Conservation (phyloP, 176 grass and related monocot species). For the Pontederia paniculata region DNA sequence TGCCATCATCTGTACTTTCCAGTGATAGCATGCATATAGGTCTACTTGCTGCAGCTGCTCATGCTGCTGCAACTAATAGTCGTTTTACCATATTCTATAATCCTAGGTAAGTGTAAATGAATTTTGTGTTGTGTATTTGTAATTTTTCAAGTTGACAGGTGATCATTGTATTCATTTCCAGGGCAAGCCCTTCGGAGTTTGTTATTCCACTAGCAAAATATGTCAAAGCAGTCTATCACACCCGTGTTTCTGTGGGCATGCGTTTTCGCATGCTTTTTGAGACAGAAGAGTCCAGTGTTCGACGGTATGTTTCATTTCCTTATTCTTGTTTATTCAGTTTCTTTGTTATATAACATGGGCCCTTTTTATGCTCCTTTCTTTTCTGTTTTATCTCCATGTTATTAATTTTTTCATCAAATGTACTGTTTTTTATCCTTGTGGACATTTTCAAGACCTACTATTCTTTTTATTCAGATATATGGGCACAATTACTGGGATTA, state of each 20-base stretch:
- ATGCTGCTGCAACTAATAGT: constrained; percentile 93
- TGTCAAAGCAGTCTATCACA: constrained; percentile 94
- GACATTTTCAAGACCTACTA: background rate
- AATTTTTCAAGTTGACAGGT: background rate
- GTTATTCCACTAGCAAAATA: constrained; percentile 89
- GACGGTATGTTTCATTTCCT: constrained; percentile 41
- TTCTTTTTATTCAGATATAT: constrained; percentile 59
- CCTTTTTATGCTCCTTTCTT: background rate
- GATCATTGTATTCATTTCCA: constrained; percentile 21
- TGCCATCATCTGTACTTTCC: constrained; percentile 98
- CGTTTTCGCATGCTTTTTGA: constrained; percentile 99
- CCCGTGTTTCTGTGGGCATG: constrained; percentile 92
- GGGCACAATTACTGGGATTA: constrained; percentile 98
- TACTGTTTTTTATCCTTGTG: background rate
- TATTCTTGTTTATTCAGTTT: background rate
- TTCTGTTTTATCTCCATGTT: background rate
- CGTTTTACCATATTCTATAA: constrained; percentile 99
- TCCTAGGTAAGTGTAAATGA: constrained; percentile 44
- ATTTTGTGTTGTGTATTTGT: background rate
- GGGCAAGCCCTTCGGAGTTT: constrained; percentile 95
- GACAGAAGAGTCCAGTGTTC: constrained; percentile 94
- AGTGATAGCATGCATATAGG: constrained; percentile 99
- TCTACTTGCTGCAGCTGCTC: constrained; percentile 90
- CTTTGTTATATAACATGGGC: background rate
- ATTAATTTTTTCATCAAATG: constrained; percentile 12